phyloP scores from a whole-genome alignment of 441 rosid genomes.

The Macaranga tanarius region DNA sequence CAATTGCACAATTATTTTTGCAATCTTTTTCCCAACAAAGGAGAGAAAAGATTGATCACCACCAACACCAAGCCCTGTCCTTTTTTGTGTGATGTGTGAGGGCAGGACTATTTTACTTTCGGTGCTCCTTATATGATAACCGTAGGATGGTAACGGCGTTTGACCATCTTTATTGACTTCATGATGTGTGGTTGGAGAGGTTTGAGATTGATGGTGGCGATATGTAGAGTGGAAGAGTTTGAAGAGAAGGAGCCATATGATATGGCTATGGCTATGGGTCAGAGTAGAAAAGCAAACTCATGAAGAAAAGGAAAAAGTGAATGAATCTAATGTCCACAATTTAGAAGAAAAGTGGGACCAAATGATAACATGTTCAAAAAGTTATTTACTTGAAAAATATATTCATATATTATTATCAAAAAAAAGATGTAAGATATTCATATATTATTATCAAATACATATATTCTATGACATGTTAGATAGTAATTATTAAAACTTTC shows the following conservation, averaged over 20 bases:
- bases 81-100: conserved; percentile 2
- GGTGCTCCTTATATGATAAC: conserved; percentile 17
- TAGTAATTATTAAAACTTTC: too few species aligned
- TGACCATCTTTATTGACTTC: neutral
- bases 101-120: conserved; percentile 13
- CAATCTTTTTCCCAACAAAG: neutral
- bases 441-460: too few species aligned
- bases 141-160: neutral
- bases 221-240: neutral
- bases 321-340: conserved; percentile 22
- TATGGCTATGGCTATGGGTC: too few species aligned
- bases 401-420: too few species aligned
- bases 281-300: conserved; percentile 13
- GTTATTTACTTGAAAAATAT: too few species aligned
- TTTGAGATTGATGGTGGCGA: neutral
- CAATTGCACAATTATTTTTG: conserved; percentile 21
- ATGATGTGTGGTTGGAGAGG: neutral
- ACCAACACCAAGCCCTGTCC: conserved; percentile 21
- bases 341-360: conserved; percentile 12
- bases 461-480: too few species aligned
- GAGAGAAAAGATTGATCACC: conserved; percentile 18
- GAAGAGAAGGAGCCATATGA: conserved; percentile 10
- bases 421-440: too few species aligned
- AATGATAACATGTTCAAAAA: conserved; percentile 2
- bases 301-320: conserved; percentile 22